Base-by-base conservation (phyloP, 768 basidiomycete species). In the Scleroderma bovista region DNA sequence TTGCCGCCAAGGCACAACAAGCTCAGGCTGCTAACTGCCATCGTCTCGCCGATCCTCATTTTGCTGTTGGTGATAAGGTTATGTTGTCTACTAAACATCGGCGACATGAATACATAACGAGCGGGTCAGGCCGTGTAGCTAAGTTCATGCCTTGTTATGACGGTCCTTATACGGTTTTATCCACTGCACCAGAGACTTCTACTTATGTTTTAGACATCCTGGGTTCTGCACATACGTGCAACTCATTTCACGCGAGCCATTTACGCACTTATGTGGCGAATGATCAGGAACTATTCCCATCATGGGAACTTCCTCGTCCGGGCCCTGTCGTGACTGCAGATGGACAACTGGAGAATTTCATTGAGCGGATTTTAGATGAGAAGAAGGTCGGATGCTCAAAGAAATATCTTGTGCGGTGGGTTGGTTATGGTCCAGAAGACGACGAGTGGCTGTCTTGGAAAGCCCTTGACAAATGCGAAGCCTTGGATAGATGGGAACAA, bases 1-100 rank as follows among this genome's bases (percentile, higher is more conserved):
- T 69, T 0, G 49, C 44, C 1, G 60, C 70, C 1, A 68, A 68
- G n/a, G n/a, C n/a, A n/a, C n/a, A n/a, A n/a, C n/a, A n/a, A n/a
- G n/a, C n/a, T n/a, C n/a, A n/a, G n/a, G n/a, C n/a, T n/a, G n/a
- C n/a, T n/a, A n/a, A n/a, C n/a, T n/a, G n/a, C n/a, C n/a, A n/a
- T n/a, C n/a, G n/a, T n/a, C n/a, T n/a, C n/a, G n/a, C n/a, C n/a
- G n/a, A n/a, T n/a, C n/a, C n/a, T n/a, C n/a, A n/a, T n/a, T n/a
- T n/a, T n/a, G n/a, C n/a, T n/a, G n/a, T n/a, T n/a, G n/a, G n/a
- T n/a, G n/a, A n/a, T n/a, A n/a, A n/a, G n/a, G n/a, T n/a, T n/a
- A n/a, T n/a, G n/a, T n/a, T n/a, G n/a, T n/a, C n/a, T n/a, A n/a
- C n/a, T n/a, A n/a, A n/a, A n/a, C n/a, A n/a, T n/a, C n/a, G n/a